Evolutionary conservation across 306 rosid genomes (phyloP), one percentile per base, ranked within the genome.

Genomic region (Cicer arietinum): DNA sequence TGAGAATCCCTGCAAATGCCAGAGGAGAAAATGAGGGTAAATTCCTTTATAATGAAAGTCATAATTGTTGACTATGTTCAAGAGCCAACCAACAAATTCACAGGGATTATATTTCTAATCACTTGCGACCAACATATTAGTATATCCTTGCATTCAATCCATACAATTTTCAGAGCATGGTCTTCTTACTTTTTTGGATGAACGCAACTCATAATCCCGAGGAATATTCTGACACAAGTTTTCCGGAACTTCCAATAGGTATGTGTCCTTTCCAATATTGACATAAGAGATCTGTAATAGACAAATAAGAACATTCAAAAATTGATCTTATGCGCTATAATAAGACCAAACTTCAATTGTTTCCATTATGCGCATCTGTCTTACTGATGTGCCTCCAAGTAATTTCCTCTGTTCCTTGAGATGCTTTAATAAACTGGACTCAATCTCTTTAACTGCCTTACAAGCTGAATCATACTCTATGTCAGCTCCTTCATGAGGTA

Each of bases 201-300:
- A 94, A 47, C 91, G 89, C 50, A 88, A 73, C 88, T 92, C 97
- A 80, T 87, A 94, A 78, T 85, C 91, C 71, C 8, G 81, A 66
- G 95, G 93, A 69, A 92, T 56, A 72, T 78, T 79, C 43, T 70
- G 74, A 37, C 77, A 69, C 81, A 83, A 80, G 85, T 86, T 82
- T 81, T 94, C 99, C 56, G 99, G 96, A 48, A 92, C 91, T 85
- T 94, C 99, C 86, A 94, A 84, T 60, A 92, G 84, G 80, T 92
- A 89, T 58, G 93, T 17, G 13, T 94, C 97, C 80, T 92, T 94
- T 75, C 96, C 97, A 71, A 92, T n/a, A 47, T 84, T 82, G 69
- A 90, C 96, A 30, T 89, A 90, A 71, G 85, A 71, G 77, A 94
- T 84, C 99, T 94, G 90, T n/a, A 62, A 61, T 52, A 74, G 41